Evolutionary conservation across 2,329 filamentous ascomycete species (phyloP).

Genomic region (Pyrenophora seminiperda): DNA sequence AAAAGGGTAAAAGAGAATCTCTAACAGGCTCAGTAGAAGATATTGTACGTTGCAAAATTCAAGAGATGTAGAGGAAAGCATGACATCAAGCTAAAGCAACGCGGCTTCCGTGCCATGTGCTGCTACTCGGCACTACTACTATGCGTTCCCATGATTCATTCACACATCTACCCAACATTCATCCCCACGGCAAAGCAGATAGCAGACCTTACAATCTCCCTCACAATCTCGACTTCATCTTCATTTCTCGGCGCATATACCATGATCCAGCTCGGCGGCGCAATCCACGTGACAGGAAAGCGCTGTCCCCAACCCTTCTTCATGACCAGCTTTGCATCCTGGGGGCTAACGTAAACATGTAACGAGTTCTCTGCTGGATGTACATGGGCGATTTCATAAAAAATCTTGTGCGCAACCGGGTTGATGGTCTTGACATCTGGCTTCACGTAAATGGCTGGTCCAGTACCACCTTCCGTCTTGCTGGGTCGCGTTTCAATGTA

Average conservation of each 20-base stretch:
- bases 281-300: slow-evolving; percentile 52
- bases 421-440: slow-evolving; percentile 33
- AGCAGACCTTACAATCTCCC: slow-evolving; percentile 73
- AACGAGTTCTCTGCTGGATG: slow-evolving; percentile 76
- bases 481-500: slow-evolving; percentile 30
- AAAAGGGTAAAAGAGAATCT: too few relatives aligned
- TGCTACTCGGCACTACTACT: neutral
- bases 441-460: slow-evolving; percentile 38
- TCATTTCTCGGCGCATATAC: slow-evolving; percentile 77
- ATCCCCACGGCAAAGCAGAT: slow-evolving; percentile 64
- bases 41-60: neutral
- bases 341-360: slow-evolving; percentile 78
- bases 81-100: too few relatives aligned
- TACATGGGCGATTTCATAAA: slow-evolving; percentile 60
- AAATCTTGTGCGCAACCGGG: slow-evolving; percentile 36
- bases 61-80: too few relatives aligned
- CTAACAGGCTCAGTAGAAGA: too few relatives aligned
- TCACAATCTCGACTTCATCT: slow-evolving; percentile 69
- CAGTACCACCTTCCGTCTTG: slow-evolving; percentile 43
- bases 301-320: slow-evolving; percentile 77
- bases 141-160: too few relatives aligned
- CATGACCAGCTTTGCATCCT: slow-evolving; percentile 73
- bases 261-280: slow-evolving; percentile 57
- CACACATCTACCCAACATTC: slow-evolving; percentile 14
- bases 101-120: neutral